Evolutionary conservation across 805 yeast species (phyloP).

Genomic region (Priceomyces castillae): DNA sequence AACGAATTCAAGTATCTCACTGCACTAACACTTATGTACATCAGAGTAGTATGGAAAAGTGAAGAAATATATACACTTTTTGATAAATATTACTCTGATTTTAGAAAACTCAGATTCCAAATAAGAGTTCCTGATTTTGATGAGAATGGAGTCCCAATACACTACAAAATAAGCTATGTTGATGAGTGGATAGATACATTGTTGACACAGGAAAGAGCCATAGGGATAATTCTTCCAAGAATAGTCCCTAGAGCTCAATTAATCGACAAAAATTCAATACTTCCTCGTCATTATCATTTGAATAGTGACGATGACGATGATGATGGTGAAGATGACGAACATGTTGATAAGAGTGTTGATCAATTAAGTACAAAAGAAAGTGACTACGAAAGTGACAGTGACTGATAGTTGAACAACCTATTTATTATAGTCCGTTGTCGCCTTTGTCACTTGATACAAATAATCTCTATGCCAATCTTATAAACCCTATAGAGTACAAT

Average conservation of each 20-base stretch:
- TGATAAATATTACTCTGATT: constrained; percentile 60
- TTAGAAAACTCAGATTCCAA: constrained; percentile 56
- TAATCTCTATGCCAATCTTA: no score
- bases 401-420: no score
- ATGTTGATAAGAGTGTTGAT: background rate
- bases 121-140: constrained; percentile 28
- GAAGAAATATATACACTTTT: constrained; percentile 46
- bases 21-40: constrained; percentile 65
- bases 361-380: no score
- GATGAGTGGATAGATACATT: constrained; percentile 75
- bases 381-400: background rate
- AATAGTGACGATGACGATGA: constrained; percentile 15
- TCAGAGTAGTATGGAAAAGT: constrained; percentile 42
- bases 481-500: no score
- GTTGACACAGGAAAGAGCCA: constrained; percentile 53
- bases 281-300: constrained; percentile 37
- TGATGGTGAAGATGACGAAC: background rate
- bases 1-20: constrained; percentile 69
- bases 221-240: constrained; percentile 74
- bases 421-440: no score
- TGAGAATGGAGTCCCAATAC: constrained; percentile 23
- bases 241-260: constrained; percentile 41
- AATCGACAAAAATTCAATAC: constrained; percentile 41
- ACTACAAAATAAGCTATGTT: constrained; percentile 46
- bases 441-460: no score